phyloP scores from a whole-genome alignment of 1,284 basidiomycete genomes.

The Rhizoctonia solani region DNA sequence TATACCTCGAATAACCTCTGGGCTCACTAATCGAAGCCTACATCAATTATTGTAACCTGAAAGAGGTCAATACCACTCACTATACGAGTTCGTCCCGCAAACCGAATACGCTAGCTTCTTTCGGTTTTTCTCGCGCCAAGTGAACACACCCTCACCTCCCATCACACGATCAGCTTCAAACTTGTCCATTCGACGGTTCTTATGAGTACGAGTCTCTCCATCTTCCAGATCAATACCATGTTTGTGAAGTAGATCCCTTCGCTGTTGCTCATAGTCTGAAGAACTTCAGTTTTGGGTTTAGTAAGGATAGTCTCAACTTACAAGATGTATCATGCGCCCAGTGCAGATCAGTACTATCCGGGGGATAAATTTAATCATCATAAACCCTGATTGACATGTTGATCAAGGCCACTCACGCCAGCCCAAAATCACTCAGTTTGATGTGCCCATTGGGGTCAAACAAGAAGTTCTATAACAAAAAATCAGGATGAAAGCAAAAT shows the following conservation, averaged over 20 bases:
- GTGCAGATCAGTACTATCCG: conserved; percentile 73
- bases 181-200: conserved; percentile 70
- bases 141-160: conserved; percentile 79
- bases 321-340: conserved; percentile 93
- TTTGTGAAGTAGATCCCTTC: conserved; percentile 84
- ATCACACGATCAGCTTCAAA: conserved; percentile 79
- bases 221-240: conserved; percentile 95
- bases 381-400: too few relatives aligned
- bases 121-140: conserved; percentile 92
- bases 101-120: conserved; percentile 94
- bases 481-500: conserved; percentile 42
- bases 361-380: conserved; percentile 31
- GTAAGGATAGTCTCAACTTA: conserved; percentile 46
- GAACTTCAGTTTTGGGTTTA: not conserved
- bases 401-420: conserved; percentile 82
- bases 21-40: conserved; percentile 66
- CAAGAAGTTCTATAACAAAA: conserved; percentile 80
- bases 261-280: conserved; percentile 91
- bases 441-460: conserved; percentile 93
- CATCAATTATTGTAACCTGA: not conserved
- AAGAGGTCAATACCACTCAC: conserved; percentile 53
- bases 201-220: conserved; percentile 60
- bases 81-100: conserved; percentile 90
- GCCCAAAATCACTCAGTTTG: conserved; percentile 92
- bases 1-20: conserved; percentile 84